These are phyloP conservation scores for Tulasnella calospora DNA, from an alignment of 768 basidiomycete genomes.

Conservation along the genomic window DNA sequence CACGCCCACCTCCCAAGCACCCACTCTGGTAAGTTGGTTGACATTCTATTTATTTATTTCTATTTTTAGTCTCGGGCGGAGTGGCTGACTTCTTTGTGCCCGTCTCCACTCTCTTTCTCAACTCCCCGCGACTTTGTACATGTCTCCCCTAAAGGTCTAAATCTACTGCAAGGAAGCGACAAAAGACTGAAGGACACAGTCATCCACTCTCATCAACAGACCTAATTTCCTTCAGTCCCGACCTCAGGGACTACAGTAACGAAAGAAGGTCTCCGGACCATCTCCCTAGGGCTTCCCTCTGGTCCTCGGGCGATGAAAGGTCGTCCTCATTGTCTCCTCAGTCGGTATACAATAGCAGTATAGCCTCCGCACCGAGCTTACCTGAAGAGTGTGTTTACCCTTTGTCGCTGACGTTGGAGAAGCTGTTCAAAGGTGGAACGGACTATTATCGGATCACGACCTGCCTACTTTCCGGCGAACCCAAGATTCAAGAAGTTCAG, in stretches of 20 bases:
- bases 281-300: background rate
- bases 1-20: background rate
- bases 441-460: conserved; percentile 59
- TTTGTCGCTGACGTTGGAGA: conserved; percentile 55
- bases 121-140: background rate
- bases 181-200: background rate
- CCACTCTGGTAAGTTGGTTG: background rate
- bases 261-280: background rate
- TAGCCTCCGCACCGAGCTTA: background rate
- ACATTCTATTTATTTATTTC: background rate
- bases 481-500: conserved; percentile 47
- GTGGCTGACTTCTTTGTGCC: background rate
- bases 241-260: background rate
- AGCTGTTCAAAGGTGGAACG: conserved; percentile 53
- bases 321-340: conserved; percentile 3
- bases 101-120: background rate
- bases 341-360: background rate
- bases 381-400: conserved; percentile 61
- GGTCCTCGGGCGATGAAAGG: background rate
- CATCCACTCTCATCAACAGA: background rate
- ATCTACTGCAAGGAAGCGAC: background rate
- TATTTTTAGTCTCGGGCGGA: background rate
- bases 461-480: conserved; percentile 43
- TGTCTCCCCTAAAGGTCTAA: background rate
- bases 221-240: background rate